Evolutionary conservation across 768 basidiomycete species (phyloP), one percentile per base, ranked within the genome.

Genomic region (Lactarius hengduanensis): DNA sequence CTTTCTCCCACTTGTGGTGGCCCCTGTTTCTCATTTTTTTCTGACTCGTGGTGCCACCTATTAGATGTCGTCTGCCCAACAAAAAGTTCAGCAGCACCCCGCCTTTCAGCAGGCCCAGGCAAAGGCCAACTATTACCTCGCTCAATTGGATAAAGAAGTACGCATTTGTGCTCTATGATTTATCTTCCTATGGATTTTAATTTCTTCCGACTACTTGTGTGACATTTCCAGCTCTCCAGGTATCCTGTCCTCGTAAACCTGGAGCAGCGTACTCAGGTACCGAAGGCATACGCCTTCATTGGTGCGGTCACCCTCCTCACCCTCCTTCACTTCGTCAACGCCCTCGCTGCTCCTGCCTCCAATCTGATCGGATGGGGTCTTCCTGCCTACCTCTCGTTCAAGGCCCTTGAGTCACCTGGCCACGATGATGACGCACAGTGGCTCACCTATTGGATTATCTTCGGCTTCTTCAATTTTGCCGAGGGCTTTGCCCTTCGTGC

Each of bases 381-480:
- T 73, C 97, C 97, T 34, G 94, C 95, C 6, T 98, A 94, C 77
- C 86, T 97, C 77, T 97, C 95, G 60, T 86, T 98, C 82, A 91
- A 90, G 79, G 96, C 97, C 34, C 86, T 99, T 74, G 96, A 98
- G 78, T 78, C 84, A 5, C 92, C 93, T n/a, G 82, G 84, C 3
- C 81, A 87, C 66, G 83, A 88, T 71, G 94, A 96, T 71, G 92
- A 96, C 78, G 82, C 90, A 73, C 95, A 97, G 79, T 98, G 95
- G 95, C 83, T 98, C 74, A 96, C 96, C 2, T 98, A 98, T 83
- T 98, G 96, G 96, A 84, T 92, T 74, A 84, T 96, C 62, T 96
- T 97, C 72, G 94, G 94, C 62, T 90, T 88, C 78, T 89, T 97
- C 85, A 96, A 90, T 81, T 92, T 97, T 79, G 73, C 92, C 67